Percentiles rank a stretch among this genome's conserved stretches.
These are phyloP conservation scores for Royoungia palumana DNA, from an alignment of 768 basidiomycete species.

Conservation along the genomic window DNA sequence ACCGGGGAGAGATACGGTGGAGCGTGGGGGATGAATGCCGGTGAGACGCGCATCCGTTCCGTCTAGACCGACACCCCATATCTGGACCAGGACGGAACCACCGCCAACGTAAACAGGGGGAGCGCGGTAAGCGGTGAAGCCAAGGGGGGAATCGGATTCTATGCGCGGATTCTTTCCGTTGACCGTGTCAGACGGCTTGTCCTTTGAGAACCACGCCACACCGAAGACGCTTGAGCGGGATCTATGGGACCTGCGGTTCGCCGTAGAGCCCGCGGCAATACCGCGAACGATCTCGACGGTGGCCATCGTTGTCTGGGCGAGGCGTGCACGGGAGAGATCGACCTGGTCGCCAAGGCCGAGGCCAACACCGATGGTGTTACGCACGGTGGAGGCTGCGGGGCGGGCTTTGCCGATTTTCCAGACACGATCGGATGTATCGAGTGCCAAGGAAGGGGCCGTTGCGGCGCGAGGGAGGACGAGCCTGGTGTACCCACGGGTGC, in stretches of 20 bases:
- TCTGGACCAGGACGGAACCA: slow-evolving; percentile 74
- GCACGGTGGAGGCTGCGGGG: slow-evolving; percentile 10
- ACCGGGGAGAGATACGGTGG: slow-evolving; percentile 10
- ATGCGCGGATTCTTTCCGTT: slow-evolving; percentile 7
- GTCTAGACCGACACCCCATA: slow-evolving; percentile 87
- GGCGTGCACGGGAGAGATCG: slow-evolving; percentile 71
- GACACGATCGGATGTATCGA: slow-evolving; percentile 15
- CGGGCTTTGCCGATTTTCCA: slow-evolving; percentile 24
- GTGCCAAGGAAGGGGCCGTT: slow-evolving; percentile 19
- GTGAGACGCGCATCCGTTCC: slow-evolving; percentile 67
- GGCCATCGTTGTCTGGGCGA: slow-evolving; percentile 88
- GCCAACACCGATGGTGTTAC: slow-evolving; percentile 24
- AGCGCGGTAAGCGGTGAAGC: slow-evolving; percentile 65
- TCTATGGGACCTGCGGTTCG: slow-evolving; percentile 15
- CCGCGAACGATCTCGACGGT: slow-evolving; percentile 77
- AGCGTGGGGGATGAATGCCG: slow-evolving; percentile 35
- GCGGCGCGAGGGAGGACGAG: slow-evolving; percentile 48
- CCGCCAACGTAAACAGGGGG: slow-evolving; percentile 74
- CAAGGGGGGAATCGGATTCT: slow-evolving; percentile 39
- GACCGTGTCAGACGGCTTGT: slow-evolving; percentile 9
- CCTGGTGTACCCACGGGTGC: slow-evolving; percentile 54
- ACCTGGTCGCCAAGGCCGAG: slow-evolving; percentile 45
- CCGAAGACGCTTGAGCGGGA: slow-evolving; percentile 25
- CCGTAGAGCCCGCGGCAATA: slow-evolving; percentile 27
- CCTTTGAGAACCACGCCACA: slow-evolving; percentile 31